Conservation (phyloP, 148 eudicot genomes). For the Arbutus unedo region DNA sequence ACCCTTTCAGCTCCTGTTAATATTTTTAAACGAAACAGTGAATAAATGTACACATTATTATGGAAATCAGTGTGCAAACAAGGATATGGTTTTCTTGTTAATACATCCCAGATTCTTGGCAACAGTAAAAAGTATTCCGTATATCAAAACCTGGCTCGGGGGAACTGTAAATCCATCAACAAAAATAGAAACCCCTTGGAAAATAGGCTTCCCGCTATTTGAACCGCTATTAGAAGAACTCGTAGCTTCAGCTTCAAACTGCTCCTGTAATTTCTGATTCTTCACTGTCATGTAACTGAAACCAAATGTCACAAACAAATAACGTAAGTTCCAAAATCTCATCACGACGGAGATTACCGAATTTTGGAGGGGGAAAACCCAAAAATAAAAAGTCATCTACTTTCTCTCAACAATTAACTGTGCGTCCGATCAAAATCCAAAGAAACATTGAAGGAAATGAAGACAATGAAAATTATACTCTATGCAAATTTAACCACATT, state of each 20-base stretch:
- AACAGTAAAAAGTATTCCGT: neutral
- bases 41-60: neutral
- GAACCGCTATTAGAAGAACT: slow-evolving; percentile 53
- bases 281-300: slow-evolving; percentile 90
- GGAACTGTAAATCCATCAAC: slow-evolving; percentile 95
- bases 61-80: neutral
- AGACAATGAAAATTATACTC: too few species aligned
- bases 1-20: slow-evolving; percentile 68
- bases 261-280: slow-evolving; percentile 80
- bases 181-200: slow-evolving; percentile 80
- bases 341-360: neutral
- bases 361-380: neutral
- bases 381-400: neutral
- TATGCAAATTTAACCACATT: neutral
- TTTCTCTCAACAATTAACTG: neutral
- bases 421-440: neutral
- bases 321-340: slow-evolving; percentile 13
- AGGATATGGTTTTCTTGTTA: neutral
- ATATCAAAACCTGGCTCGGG: slow-evolving; percentile 69
- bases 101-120: neutral
- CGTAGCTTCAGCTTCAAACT: slow-evolving; percentile 87
- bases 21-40: neutral
- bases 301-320: slow-evolving; percentile 7
- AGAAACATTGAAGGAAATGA: neutral
- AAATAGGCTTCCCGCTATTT: slow-evolving; percentile 49